A percentile compares a stretch with the other conserved stretches of the same genome.
Conservation (phyloP, 139 green algal species). For the Yamagishiella unicocca region DNA sequence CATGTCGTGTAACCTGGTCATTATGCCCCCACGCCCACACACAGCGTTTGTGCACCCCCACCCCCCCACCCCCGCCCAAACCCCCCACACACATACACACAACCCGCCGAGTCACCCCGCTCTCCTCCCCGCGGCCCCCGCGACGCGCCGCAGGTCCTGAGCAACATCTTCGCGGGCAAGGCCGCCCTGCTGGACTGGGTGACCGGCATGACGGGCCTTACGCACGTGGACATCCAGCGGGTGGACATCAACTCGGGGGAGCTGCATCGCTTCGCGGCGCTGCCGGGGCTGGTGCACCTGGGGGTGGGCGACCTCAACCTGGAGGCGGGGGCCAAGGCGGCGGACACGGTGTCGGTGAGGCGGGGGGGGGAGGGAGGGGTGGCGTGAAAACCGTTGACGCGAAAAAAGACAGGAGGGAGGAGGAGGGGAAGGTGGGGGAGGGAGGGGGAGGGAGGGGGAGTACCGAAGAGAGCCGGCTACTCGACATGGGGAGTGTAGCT, state of each 20-base stretch:
- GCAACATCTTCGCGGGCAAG: conserved; percentile 43
- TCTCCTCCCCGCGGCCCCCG: neutral
- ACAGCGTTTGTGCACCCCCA: neutral
- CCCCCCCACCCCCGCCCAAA: neutral
- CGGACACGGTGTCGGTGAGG: neutral
- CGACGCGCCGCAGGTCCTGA: conserved; percentile 6
- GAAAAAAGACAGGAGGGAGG: neutral
- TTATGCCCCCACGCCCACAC: too few species aligned
- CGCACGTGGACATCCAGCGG: conserved; percentile 47
- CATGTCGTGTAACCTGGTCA: too few species aligned
- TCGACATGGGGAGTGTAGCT: too few species aligned
- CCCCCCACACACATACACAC: too few species aligned
- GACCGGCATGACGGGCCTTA: conserved; percentile 29
- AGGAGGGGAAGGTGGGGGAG: neutral
- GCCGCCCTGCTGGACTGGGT: conserved; percentile 46
- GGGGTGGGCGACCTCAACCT: conserved; percentile 50
- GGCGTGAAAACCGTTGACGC: neutral
- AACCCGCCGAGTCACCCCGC: too few species aligned
- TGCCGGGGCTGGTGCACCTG: conserved; percentile 47
- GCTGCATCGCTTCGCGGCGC: conserved; percentile 33
- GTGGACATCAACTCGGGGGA: conserved; percentile 25
- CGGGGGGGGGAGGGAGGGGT: neutral
- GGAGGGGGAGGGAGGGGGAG: neutral
- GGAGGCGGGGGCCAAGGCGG: neutral
- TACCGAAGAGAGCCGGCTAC: too few species aligned